Base-by-base conservation (phyloP, 495 filamentous ascomycete genomes). In the Aspergillus funiculosus region DNA sequence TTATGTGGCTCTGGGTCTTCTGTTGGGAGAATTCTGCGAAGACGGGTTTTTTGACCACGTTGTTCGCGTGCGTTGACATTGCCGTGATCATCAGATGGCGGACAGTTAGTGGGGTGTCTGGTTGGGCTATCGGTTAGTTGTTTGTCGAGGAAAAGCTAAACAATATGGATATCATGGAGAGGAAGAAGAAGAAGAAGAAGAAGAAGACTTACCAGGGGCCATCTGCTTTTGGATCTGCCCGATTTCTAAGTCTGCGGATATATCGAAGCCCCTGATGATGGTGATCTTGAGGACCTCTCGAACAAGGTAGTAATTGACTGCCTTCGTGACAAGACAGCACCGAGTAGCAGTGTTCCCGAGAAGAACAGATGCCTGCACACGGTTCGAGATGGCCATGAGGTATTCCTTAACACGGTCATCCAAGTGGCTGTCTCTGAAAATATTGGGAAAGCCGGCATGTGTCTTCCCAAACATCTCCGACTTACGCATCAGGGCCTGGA, bases 261-360 rank as follows among this genome's bases (percentile, higher is more conserved):
- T n/a, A n/a, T 53, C 45, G 40, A 59, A 62, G 7, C 49, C 58
- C 17, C 36, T 46, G 14, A 52, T 47, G 6, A 52, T 34, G 0
- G 37, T 43, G 19, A 43, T 27, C 0, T 42, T 52, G 10, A 66
- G 37, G 6, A 57, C 25, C 8, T 59, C 30, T 5, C 43, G 31
- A 8, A 55, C 44, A 2, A 64, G 42, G 20, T 50, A 53, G 11
- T 34, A 50, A 27, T 59, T 57, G 20, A 66, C 50, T 0, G 61
- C 49, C 19, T 60, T 60, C 2, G 61, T 39, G 4, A 64, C 40
- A 8, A 59, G 40, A 11, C 50, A 45, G 15, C 39, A 51, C 9
- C 56, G 38, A 10, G 57, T 62, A 2, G 34, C 29, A 4, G 52
- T 17, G 18, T 51, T 47, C 3, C 38, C 34, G 10, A 64, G 32